Base-by-base conservation (phyloP, 768 basidiomycete genomes). In the Lanmaoa rubissima region DNA sequence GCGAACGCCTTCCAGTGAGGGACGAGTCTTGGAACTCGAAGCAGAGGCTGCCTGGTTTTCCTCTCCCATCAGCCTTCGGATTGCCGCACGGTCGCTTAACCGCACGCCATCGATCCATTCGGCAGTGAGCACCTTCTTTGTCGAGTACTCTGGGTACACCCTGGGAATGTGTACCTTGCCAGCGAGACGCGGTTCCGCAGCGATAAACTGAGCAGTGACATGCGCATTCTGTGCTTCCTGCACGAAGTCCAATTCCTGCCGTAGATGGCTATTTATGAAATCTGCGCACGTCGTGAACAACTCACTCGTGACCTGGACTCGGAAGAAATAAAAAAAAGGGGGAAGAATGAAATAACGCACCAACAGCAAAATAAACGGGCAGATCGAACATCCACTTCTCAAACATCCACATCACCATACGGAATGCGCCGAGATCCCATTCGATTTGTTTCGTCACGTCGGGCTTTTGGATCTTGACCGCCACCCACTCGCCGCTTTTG, bases 381-480 rank as follows among this genome's bases (percentile, higher is more conserved):
- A 96, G 75, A 65, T 95, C 88, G 67, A 98, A 98, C 3, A 90
- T 78, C 78, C 84, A 86, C 32, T 86, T 76, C 62, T 90, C 86
- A 60, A 87, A 90, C 66, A 86, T 77, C 87, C 87, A 90, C 86
- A 90, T 90, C 3, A 88, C 87, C 5, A 76, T 61, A n/a, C 82
- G 74, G 65, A 84, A 90, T 4, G 81, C 84, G 32, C 78, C 85
- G 13, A 94, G 75, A 65, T 94, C 92, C 83, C 87, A 92, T 59
- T 90, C 85, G 75, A 90, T 87, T 74, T 97, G 94, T 62, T 82
- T 90, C 49, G 79, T 80, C 7, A 98, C 91, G 35, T 85, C 88
- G 3, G 92, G 93, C 65, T 95, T 96, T 75, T 97, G 93, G 21
- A 92, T 78, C 75, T 98, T 98, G 58, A 98, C 94, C 0, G 94